A percentile compares a stretch with the other conserved stretches of the same genome.
phyloP scores from a whole-genome alignment of 2,329 filamentous ascomycete genomes.

The Aspergillus sp. region DNA sequence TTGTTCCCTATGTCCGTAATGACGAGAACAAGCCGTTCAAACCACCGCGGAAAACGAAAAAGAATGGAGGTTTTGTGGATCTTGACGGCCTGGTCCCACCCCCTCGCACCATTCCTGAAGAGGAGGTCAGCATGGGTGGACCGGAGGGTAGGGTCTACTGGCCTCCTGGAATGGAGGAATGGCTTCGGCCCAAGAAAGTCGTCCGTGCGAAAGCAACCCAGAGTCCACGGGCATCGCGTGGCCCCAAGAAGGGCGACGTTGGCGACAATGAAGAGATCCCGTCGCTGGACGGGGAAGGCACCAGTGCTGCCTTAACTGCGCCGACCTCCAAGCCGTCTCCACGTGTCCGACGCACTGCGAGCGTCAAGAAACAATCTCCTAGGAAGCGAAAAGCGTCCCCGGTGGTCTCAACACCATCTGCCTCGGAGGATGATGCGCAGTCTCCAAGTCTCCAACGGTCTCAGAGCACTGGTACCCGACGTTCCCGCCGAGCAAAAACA shows the following conservation, averaged over 20 bases:
- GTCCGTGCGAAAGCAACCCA: constrained; percentile 21
- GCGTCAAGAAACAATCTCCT: constrained; percentile 18
- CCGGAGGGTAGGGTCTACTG: constrained; percentile 81
- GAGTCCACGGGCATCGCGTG: constrained; percentile 20
- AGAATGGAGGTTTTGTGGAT: constrained; percentile 38
- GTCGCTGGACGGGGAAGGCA: constrained; percentile 4
- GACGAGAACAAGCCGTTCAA: constrained; percentile 69
- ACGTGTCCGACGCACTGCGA: constrained; percentile 9
- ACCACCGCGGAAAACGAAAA: constrained; percentile 47
- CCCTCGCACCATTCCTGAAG: constrained; percentile 54
- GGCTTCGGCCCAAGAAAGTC: constrained; percentile 76
- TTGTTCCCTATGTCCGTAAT: constrained; percentile 71
- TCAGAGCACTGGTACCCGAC: constrained; percentile 17
- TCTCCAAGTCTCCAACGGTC: constrained; percentile 9
- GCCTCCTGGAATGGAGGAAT: constrained; percentile 86
- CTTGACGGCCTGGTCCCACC: constrained; percentile 45
- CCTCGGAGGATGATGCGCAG: constrained; percentile 22
- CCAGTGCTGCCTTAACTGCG: constrained; percentile 14
- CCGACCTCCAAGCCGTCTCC: constrained; percentile 16
- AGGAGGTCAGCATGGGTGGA: constrained; percentile 84
- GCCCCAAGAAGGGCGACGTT: constrained; percentile 15
- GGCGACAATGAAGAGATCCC: constrained; percentile 3
- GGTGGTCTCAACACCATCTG: constrained; percentile 24
- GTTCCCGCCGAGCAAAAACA: constrained; percentile 32
- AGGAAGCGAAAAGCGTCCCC: constrained; percentile 33